Evolutionary conservation across 768 basidiomycete genomes (phyloP), one percentile per base, ranked within the genome.

Genomic region (Agrocybe pediades): DNA sequence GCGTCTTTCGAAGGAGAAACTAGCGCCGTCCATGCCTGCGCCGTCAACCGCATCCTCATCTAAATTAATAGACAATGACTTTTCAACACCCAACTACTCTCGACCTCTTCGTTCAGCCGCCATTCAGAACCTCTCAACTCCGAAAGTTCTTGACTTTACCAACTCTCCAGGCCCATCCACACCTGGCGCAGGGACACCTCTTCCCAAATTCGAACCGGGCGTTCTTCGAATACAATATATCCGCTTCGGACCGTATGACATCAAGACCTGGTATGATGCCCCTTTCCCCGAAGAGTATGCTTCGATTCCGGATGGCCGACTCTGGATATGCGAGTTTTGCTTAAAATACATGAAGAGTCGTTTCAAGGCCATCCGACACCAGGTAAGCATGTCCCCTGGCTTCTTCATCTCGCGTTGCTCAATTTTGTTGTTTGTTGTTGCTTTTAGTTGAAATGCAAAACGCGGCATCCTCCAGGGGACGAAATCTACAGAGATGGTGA

Each of bases 251-350:
- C 79, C 83, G 51, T 95, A 79, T 66, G 95, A 98, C 64, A 93
- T 98, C 65, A 86, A 93, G 68, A 98, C 97, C 2, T 99, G 97
- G 97, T 98, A 93, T 69, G 94, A 97, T 66, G 97, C 97, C 20
- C 97, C 97, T 6, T 98, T 98, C 68, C 96, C 97, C 0, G 96
- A 98, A 67, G 97, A 99, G 69, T 98, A 97, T 69, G 85, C 92
- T 39, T 84, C 85, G 51, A 88, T 95, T 51, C 91, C 94, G 19
- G 94, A 98, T 61, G 95, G 96, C 16, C 77, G 87, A 49, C 72
- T 99, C 53, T 98, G 94, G 94, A 87, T 97, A 66, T 99, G 97
- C 71, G 96, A 98, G 68, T 97, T 94, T 68, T 99, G 97, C 67
- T 68, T 99, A 63, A 98, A 95, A 74, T 98, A 98, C 62, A 96